Conservation (phyloP, 352 stramenopile species). For the Elongisporangium undulatum region DNA sequence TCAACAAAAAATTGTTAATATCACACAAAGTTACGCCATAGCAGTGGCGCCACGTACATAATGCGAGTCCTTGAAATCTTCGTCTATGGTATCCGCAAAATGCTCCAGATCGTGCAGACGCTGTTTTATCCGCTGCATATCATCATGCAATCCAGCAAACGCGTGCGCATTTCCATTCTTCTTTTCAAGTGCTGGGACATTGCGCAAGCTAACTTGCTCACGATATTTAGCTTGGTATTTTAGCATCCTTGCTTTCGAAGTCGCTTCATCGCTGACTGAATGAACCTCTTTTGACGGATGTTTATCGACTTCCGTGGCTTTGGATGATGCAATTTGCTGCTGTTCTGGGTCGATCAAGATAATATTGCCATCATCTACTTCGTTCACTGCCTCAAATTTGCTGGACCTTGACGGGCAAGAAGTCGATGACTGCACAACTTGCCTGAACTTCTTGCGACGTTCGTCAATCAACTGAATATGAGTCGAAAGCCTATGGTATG, state of each 20-base stretch:
- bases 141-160: slow-evolving; percentile 19
- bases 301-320: no score
- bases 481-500: not conserved
- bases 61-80: slow-evolving; percentile 50
- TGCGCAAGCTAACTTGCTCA: slow-evolving; percentile 8
- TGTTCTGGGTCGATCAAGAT: not conserved
- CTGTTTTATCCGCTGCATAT: slow-evolving; percentile 50
- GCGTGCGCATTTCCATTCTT: not conserved
- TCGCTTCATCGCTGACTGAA: not conserved
- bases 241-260: slow-evolving; percentile 2
- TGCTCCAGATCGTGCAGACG: slow-evolving; percentile 42
- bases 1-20: not conserved
- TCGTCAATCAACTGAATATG: slow-evolving; percentile 4
- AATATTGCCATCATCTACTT: not conserved
- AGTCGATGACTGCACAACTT: slow-evolving; percentile 21
- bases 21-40: not conserved
- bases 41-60: slow-evolving; percentile 18
- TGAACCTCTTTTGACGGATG: not conserved
- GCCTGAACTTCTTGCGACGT: slow-evolving; percentile 22
- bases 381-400: not conserved
- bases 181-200: not conserved
- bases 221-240: slow-evolving; percentile 16
- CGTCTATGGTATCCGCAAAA: slow-evolving; percentile 45
- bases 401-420: not conserved
- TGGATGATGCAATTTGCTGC: not conserved